These are phyloP conservation scores for Hymenotorrendiella dingleyae DNA, from an alignment of 2,329 filamentous ascomycete genomes.

Conservation along the genomic window DNA sequence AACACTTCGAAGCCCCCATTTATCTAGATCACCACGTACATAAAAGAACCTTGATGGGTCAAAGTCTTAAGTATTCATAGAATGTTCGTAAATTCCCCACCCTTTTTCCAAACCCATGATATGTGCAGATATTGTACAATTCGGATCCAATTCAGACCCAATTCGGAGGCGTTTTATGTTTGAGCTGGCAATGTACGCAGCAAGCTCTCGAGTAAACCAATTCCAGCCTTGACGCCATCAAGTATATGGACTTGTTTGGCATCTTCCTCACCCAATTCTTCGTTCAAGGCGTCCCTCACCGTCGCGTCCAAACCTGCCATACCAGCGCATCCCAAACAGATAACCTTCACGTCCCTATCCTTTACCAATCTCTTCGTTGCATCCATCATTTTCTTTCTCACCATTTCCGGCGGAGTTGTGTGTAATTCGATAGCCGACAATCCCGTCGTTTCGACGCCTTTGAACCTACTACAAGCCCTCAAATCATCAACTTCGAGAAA, in stretches of 20 bases:
- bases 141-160: too few species aligned
- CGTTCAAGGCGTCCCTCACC: conserved; percentile 63
- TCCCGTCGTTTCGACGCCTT: conserved; percentile 76
- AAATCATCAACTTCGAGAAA: conserved; percentile 50
- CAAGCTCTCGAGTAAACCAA: conserved; percentile 33
- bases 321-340: conserved; percentile 84
- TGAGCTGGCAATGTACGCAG: conserved; percentile 17
- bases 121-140: too few species aligned
- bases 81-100: too few species aligned
- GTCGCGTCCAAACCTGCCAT: conserved; percentile 81
- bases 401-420: conserved; percentile 54
- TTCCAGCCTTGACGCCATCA: conserved; percentile 71
- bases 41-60: too few species aligned
- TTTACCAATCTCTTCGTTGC: conserved; percentile 63
- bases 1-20: too few species aligned
- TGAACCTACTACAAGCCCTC: conserved; percentile 46
- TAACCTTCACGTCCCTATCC: conserved; percentile 52
- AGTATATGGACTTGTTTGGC: conserved; percentile 61
- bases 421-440: conserved; percentile 77
- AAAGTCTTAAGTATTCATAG: too few species aligned
- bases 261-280: conserved; percentile 56
- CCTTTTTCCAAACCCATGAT: too few species aligned
- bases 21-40: too few species aligned
- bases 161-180: not conserved
- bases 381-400: conserved; percentile 59